Conservation (phyloP, 768 basidiomycete genomes). For the Russula earlei region DNA sequence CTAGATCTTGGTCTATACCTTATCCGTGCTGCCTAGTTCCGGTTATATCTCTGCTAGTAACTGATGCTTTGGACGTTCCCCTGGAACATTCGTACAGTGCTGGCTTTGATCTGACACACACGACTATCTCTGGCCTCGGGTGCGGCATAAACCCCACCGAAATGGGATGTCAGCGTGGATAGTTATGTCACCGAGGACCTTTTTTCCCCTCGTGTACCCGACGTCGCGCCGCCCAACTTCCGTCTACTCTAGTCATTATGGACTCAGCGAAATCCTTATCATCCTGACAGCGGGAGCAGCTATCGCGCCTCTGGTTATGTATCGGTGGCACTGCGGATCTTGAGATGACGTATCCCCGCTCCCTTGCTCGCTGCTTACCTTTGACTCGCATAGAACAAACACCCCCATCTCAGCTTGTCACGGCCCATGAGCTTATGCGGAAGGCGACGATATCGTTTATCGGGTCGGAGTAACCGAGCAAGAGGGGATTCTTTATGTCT, state of each 20-base stretch:
- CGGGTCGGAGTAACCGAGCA: not conserved
- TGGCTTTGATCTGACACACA: slow-evolving; percentile 6
- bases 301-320: not conserved
- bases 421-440: not conserved
- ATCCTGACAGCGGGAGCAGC: not conserved
- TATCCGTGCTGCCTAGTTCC: slow-evolving; percentile 1
- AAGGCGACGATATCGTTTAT: not conserved
- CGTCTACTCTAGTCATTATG: not conserved
- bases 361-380: not conserved
- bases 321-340: slow-evolving; percentile 1
- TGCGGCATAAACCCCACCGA: not conserved
- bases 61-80: slow-evolving; percentile 1
- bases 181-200: not conserved
- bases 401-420: not conserved
- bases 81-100: slow-evolving; percentile 12
- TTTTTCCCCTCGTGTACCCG: not conserved
- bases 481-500: slow-evolving; percentile 7
- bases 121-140: slow-evolving; percentile 1
- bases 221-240: not conserved
- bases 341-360: not conserved
- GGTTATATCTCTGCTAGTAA: slow-evolving; percentile 14
- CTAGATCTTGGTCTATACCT: not conserved
- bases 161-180: not conserved
- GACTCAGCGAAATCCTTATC: not conserved
- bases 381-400: not conserved